A percentile compares a stretch with the other conserved stretches of the same genome.
phyloP scores from a whole-genome alignment of 345 rosid genomes.

The Fremontodendron californicum region DNA sequence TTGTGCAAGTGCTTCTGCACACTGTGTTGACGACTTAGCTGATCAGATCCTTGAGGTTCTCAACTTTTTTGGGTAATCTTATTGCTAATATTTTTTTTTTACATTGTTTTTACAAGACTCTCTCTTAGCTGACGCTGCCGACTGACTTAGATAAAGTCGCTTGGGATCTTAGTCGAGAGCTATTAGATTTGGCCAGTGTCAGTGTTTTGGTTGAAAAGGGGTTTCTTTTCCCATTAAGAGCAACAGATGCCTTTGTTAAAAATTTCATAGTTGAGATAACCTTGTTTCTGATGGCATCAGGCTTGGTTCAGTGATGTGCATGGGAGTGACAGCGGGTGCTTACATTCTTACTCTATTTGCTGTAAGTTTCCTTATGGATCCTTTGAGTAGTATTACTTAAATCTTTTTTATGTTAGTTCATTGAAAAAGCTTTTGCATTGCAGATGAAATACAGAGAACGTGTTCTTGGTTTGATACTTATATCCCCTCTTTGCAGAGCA shows the following conservation, averaged over 20 bases:
- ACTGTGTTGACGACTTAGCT: slow-evolving; percentile 77
- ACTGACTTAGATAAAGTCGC: not conserved
- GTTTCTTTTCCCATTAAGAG: not conserved
- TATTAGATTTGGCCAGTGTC: not conserved
- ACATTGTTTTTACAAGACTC: not conserved
- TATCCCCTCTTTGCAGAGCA: slow-evolving; percentile 85
- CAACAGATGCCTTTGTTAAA: not conserved
- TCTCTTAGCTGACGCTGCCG: not conserved
- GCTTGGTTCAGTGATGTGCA: slow-evolving; percentile 92
- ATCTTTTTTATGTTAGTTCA: slow-evolving; percentile 2
- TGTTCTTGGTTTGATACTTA: slow-evolving; percentile 86
- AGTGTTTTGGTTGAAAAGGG: not conserved
- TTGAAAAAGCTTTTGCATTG: slow-evolving; percentile 25
- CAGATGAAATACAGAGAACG: slow-evolving; percentile 91
- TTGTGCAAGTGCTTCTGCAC: slow-evolving; percentile 47
- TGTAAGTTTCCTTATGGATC: slow-evolving; percentile 42
- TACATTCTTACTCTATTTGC: slow-evolving; percentile 84
- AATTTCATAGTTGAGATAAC: not conserved
- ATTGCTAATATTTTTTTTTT: not conserved
- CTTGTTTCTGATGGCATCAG: slow-evolving; percentile 37
- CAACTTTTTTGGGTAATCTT: slow-evolving; percentile 67
- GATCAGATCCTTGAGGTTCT: slow-evolving; percentile 87
- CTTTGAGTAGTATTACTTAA: not conserved
- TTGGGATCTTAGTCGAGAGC: not conserved
- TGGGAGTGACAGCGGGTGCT: slow-evolving; percentile 98